Conservation (phyloP, 2,329 filamentous ascomycete species). For the Paecilomyces fulvus region DNA sequence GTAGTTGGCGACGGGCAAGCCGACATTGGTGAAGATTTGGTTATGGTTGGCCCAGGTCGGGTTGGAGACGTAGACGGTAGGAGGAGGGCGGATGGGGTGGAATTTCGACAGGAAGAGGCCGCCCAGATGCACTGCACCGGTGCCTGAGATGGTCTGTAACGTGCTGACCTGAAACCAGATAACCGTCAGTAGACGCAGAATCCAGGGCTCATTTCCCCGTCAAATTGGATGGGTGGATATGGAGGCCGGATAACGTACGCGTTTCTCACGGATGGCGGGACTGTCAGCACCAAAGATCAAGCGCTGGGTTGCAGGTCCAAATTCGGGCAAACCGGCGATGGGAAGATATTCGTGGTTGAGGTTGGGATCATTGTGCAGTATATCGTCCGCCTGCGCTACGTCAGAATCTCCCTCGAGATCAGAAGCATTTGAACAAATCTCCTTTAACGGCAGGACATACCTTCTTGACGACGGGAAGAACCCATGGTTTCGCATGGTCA, state of each 20-base stretch:
- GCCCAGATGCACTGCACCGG: constrained; percentile 87
- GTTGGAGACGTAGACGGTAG: constrained; percentile 80
- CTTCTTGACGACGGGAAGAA: constrained; percentile 93
- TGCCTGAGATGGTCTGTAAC: constrained; percentile 93
- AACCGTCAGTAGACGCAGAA: not conserved
- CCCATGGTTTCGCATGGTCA: constrained; percentile 93
- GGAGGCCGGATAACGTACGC: constrained; percentile 37
- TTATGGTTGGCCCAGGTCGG: constrained; percentile 99
- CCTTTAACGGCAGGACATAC: constrained; percentile 37
- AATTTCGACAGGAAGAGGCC: constrained; percentile 91
- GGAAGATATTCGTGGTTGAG: constrained; percentile 98
- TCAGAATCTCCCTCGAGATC: too few species aligned
- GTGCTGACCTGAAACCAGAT: constrained; percentile 49
- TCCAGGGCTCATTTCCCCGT: not conserved
- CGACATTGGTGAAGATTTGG: constrained; percentile 93
- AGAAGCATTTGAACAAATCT: too few species aligned
- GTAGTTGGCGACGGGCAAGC: constrained; percentile 69
- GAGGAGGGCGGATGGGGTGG: constrained; percentile 57
- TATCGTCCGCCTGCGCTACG: constrained; percentile 68
- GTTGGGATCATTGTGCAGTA: constrained; percentile 77
- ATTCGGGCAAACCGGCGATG: constrained; percentile 77
- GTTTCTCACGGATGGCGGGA: constrained; percentile 74
- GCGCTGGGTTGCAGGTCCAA: constrained; percentile 85
- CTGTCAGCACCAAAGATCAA: constrained; percentile 75
- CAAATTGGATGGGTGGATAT: not conserved